A percentile compares a stretch with the other conserved stretches of the same genome.
These are phyloP conservation scores for Stramenopiles sp. DNA, from an alignment of 352 stramenopile species.

Conservation along the genomic window DNA sequence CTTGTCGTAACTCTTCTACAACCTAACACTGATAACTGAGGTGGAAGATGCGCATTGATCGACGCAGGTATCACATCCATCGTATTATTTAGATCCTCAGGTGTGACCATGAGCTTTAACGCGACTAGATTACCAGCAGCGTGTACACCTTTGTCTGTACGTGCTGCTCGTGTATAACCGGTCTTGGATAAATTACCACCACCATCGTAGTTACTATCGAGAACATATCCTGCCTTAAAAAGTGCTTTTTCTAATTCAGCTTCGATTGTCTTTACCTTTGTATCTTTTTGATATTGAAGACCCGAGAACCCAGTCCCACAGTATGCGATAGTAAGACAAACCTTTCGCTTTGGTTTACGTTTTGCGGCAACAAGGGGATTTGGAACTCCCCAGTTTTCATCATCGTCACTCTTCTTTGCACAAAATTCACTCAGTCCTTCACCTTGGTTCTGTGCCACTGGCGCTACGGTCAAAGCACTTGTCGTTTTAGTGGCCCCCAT, in stretches of 20 bases:
- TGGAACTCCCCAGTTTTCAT: too few species aligned
- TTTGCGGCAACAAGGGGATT: too few species aligned
- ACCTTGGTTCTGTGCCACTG: too few species aligned
- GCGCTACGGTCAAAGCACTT: too few species aligned
- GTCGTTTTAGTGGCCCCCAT: too few species aligned
- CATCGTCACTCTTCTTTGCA: too few species aligned
- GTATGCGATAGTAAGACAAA: too few species aligned
- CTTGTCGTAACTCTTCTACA: constrained; percentile 38
- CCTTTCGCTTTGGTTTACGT: too few species aligned
- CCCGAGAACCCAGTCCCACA: too few species aligned
- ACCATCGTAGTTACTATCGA: constrained; percentile 32
- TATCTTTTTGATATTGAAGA: too few species aligned
- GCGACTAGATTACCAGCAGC: constrained; percentile 36
- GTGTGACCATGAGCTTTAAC: constrained; percentile 30
- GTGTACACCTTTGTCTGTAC: constrained; percentile 54
- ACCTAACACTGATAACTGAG: constrained; percentile 27
- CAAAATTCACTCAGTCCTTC: too few species aligned
- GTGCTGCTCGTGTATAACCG: constrained; percentile 35
- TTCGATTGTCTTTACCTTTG: constrained; percentile 44
- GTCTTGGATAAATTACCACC: constrained; percentile 19
- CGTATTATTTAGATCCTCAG: constrained; percentile 26
- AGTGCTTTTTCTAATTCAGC: constrained; percentile 39
- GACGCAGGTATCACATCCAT: too few species aligned
- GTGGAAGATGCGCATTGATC: constrained; percentile 29
- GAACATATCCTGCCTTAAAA: constrained; percentile 36